Conservation (phyloP, 345 rosid genomes). For the Acer saccharum region DNA sequence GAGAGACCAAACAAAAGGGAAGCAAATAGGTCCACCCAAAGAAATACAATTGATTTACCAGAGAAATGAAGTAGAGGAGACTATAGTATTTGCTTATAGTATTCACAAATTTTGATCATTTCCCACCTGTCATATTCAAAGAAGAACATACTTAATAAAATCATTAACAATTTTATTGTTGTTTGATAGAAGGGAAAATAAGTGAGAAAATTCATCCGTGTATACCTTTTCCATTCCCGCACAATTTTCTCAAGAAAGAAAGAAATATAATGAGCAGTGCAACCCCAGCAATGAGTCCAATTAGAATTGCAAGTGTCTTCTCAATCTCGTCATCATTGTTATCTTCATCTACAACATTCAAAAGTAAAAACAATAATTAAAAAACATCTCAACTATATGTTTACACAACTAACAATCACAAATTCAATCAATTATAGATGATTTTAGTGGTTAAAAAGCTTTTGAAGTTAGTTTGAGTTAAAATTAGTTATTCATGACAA, state of each 20-base stretch:
- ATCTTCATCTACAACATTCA: slow-evolving; percentile 28
- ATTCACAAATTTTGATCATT: slow-evolving; percentile 28
- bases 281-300: slow-evolving; percentile 86
- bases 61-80: not conserved
- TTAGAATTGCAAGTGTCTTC: slow-evolving; percentile 88
- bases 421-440: slow-evolving; percentile 5
- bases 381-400: not conserved
- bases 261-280: slow-evolving; percentile 71
- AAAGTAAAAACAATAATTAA: not conserved
- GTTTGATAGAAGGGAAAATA: not conserved
- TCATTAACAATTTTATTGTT: not conserved
- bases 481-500: not conserved
- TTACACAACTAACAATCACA: not conserved
- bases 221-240: slow-evolving; percentile 65
- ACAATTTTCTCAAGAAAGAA: slow-evolving; percentile 62
- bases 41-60: slow-evolving; percentile 18
- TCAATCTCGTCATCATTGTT: slow-evolving; percentile 68
- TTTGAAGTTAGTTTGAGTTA: not conserved
- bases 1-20: slow-evolving; percentile 16
- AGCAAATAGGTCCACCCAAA: slow-evolving; percentile 16
- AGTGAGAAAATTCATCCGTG: not conserved
- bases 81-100: not conserved
- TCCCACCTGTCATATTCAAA: slow-evolving; percentile 37
- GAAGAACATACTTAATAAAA: not conserved
- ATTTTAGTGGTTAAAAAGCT: not conserved